Conservation (phyloP, 768 basidiomycete species). For the Rhodosporidiobolus odoratus region DNA sequence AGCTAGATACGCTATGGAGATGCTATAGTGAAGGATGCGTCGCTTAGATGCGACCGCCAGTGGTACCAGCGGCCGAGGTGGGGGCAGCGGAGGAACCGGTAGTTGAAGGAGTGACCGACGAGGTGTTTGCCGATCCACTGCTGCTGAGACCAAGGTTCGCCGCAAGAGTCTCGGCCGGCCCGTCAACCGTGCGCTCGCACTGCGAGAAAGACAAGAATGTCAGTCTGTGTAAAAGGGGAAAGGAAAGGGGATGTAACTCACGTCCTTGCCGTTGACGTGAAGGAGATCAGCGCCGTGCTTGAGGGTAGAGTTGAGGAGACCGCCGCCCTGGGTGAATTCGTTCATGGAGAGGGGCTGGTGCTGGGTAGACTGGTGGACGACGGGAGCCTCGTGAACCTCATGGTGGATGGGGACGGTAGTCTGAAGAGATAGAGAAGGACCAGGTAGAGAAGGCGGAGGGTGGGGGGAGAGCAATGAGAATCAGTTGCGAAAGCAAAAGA, state of each 20-base stretch:
- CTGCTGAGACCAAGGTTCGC: conserved; percentile 19
- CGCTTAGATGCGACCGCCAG: not conserved
- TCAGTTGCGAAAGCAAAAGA: not conserved
- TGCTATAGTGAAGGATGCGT: no score
- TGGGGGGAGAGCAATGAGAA: not conserved
- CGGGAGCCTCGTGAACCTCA: conserved; percentile 47
- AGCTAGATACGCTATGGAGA: not conserved
- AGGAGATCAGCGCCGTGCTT: conserved; percentile 25
- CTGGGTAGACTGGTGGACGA: conserved; percentile 19
- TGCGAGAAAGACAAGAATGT: not conserved
- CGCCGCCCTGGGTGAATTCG: conserved; percentile 32
- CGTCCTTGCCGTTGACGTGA: not conserved
- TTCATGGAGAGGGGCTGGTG: conserved; percentile 36
- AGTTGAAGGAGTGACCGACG: no score
- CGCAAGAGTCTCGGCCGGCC: conserved; percentile 20
- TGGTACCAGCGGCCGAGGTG: not conserved
- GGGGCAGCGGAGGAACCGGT: not conserved
- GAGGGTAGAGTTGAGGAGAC: conserved; percentile 30
- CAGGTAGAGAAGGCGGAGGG: not conserved
- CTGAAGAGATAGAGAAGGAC: not conserved
- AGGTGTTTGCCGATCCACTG: no score
- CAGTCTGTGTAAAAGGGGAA: not conserved
- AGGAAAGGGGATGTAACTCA: no score
- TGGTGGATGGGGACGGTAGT: conserved; percentile 46
- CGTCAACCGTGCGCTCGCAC: conserved; percentile 20